Percentiles rank a stretch among this genome's conserved stretches.
These are phyloP conservation scores for Apophysomyces elegans DNA, from an alignment of 371 early-diverging fungal genomes.

Conservation along the genomic window DNA sequence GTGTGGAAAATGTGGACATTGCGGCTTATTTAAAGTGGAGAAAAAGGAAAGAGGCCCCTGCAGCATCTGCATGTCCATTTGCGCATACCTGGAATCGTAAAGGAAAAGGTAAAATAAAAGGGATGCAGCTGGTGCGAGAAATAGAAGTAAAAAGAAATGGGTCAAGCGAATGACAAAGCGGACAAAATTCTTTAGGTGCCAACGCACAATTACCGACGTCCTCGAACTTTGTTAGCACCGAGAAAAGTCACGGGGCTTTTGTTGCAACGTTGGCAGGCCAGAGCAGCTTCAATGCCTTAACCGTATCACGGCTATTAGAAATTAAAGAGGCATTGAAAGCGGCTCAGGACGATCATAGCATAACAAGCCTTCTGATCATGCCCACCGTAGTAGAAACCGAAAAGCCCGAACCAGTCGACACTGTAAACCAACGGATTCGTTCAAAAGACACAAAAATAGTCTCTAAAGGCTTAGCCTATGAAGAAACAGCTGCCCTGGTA, in stretches of 20 bases:
- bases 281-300: slow-evolving; percentile 32
- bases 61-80: slow-evolving; percentile 59
- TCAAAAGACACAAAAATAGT: slow-evolving; percentile 27
- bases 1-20: slow-evolving; percentile 52
- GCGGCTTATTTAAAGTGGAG: slow-evolving; percentile 51
- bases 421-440: slow-evolving; percentile 18
- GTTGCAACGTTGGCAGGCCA: slow-evolving; percentile 40
- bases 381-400: slow-evolving; percentile 27
- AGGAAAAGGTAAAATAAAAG: slow-evolving; percentile 29
- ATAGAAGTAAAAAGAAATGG: too few relatives aligned
- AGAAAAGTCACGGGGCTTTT: slow-evolving; percentile 29
- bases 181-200: background rate
- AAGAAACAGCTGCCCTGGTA: slow-evolving; percentile 27
- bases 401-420: background rate
- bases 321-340: slow-evolving; percentile 15
- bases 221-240: slow-evolving; percentile 22
- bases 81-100: slow-evolving; percentile 66
- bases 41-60: slow-evolving; percentile 39
- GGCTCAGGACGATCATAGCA: slow-evolving; percentile 17
- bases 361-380: slow-evolving; percentile 33
- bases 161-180: too few relatives aligned
- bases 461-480: slow-evolving; percentile 37
- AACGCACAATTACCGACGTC: slow-evolving; percentile 24
- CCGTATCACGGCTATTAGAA: slow-evolving; percentile 28
- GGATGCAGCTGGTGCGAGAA: too few relatives aligned